phyloP scores from a whole-genome alignment of 2,329 filamentous ascomycete species.

The Colletotrichum sp. region DNA sequence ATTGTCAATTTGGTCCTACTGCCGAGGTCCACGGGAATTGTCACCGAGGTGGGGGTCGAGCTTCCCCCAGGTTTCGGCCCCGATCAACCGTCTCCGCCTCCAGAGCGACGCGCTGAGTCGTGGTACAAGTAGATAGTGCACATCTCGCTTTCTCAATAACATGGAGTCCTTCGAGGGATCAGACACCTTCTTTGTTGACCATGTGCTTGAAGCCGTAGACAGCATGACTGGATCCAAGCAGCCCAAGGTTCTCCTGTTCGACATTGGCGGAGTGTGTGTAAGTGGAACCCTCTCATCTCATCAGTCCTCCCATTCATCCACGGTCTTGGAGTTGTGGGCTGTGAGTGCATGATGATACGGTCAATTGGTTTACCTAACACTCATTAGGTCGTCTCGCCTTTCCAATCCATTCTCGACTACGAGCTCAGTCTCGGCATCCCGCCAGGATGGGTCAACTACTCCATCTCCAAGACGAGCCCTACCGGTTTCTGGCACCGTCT shows the following conservation, averaged over 20 bases:
- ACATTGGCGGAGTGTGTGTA: slow-evolving; percentile 97
- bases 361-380: background rate
- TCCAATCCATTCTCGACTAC: slow-evolving; percentile 92
- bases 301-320: background rate
- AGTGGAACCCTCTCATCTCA: slow-evolving; percentile 44
- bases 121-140: slow-evolving; percentile 1
- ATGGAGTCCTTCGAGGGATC: slow-evolving; percentile 17
- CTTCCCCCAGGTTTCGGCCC: slow-evolving; percentile 14
- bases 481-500: slow-evolving; percentile 87
- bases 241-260: slow-evolving; percentile 84
- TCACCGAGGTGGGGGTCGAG: background rate
- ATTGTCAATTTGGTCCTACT: background rate
- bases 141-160: background rate
- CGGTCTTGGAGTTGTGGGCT: background rate
- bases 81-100: slow-evolving; percentile 1
- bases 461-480: slow-evolving; percentile 80
- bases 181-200: slow-evolving; percentile 27
- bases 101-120: background rate
- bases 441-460: slow-evolving; percentile 88
- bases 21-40: slow-evolving; percentile 15
- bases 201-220: slow-evolving; percentile 33
- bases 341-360: background rate
- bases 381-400: slow-evolving; percentile 81
- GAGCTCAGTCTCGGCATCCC: slow-evolving; percentile 80
- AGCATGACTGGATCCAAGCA: slow-evolving; percentile 49